Evolutionary conservation across 345 rosid genomes (phyloP), one percentile per base, ranked within the genome.

Genomic region (Raphanus sativus): DNA sequence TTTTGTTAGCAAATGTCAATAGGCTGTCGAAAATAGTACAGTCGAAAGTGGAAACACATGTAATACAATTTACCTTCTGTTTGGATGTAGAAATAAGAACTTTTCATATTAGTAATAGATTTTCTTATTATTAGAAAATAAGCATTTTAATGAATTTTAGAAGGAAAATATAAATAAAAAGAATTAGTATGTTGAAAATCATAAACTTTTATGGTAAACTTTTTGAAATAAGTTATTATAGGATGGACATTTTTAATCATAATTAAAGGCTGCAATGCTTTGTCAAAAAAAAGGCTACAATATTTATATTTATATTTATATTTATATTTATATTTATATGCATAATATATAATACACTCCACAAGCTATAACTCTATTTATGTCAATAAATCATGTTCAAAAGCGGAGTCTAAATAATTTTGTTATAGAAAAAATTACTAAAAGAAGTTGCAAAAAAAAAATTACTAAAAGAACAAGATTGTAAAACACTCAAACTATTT

Each of bases 1-100:
- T 68, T 65, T 55, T 17, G 75, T 28, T 70, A 58, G 17, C 74
- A 79, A 65, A 48, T 60, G 34, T 48, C 63, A 33, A 73, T 32
- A 50, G 15, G 34, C 10, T 40, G 62, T 71, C 62, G 42, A 36
- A 33, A 38, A 34, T 29, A 56, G 12, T 55, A 30, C 24, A 34
- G 59, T 63, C 52, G 16, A 63, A 69, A 36, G 26, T 69, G 64
- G 74, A 50, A 68, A 60, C 8, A 75, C 68, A 68, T 67, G 36
- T 32, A 68, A 69, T 10, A 48, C 78, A 45, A 68, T 62, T 48
- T 34, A 76, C 54, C 33, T 68, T 76, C 50, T 33, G 21, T 60
- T 24, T 15, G 21, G 70, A 21, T 7, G 6, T 36, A 40, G n/a
- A 40, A 30, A 40, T 17, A 42, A 29, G 28, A 2, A 24, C 2